These are phyloP conservation scores for Termitomyces sp. DNA, from an alignment of 1,284 basidiomycete species.

Conservation along the genomic window DNA sequence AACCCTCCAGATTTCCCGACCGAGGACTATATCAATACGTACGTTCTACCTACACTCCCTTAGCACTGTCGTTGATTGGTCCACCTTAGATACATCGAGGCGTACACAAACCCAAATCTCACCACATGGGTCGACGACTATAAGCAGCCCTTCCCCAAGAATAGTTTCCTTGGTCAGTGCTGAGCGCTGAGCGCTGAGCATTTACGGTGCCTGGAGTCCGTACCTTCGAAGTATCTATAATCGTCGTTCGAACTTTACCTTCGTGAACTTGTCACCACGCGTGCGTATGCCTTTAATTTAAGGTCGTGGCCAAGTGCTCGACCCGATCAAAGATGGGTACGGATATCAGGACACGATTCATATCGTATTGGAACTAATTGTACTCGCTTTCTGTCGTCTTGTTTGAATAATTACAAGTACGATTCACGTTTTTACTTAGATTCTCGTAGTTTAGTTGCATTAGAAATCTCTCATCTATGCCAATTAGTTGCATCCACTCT, in stretches of 20 bases:
- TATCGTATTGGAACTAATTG: neutral
- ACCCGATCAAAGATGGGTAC: slow-evolving; percentile 1
- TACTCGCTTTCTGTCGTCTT: neutral
- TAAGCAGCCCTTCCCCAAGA: slow-evolving; percentile 59
- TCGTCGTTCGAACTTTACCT: neutral
- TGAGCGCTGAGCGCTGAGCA: slow-evolving; percentile 21
- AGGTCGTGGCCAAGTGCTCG: slow-evolving; percentile 12
- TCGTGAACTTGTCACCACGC: neutral
- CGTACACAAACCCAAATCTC: slow-evolving; percentile 52
- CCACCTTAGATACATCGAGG: slow-evolving; percentile 40
- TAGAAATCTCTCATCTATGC: neutral
- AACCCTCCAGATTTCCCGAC: slow-evolving; percentile 81
- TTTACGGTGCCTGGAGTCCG: slow-evolving; percentile 1
- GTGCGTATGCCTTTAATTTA: neutral
- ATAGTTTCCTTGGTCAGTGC: slow-evolving; percentile 29
- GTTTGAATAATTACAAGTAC: slow-evolving; percentile 3
- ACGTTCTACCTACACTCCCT: slow-evolving; percentile 22
- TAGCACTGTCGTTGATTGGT: neutral
- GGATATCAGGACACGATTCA: neutral
- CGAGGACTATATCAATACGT: slow-evolving; percentile 69
- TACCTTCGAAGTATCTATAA: neutral
- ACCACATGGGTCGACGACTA: slow-evolving; percentile 59
- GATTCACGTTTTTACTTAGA: slow-evolving; percentile 4
- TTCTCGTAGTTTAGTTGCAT: slow-evolving; percentile 5
- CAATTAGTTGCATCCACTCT: neutral